These are phyloP conservation scores for Clathrospora elynae DNA, from an alignment of 2,329 filamentous ascomycete species.

Conservation along the genomic window DNA sequence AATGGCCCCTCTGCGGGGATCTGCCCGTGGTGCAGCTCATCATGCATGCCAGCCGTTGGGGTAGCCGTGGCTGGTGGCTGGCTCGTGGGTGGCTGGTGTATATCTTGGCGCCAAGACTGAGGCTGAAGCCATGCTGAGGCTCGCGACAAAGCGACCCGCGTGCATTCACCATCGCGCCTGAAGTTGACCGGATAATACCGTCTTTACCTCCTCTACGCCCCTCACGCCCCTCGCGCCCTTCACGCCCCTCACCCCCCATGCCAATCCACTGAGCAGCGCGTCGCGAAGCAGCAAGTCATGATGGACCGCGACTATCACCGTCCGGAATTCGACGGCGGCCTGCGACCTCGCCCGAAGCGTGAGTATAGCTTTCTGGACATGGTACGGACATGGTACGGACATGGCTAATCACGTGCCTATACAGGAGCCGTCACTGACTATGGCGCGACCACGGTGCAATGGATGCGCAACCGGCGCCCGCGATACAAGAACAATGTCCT, in stretches of 20 bases:
- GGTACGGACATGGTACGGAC: neutral
- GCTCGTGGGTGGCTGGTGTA: constrained; percentile 13
- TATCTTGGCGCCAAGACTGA: constrained; percentile 6
- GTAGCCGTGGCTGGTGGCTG: constrained; percentile 9
- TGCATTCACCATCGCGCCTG: no score
- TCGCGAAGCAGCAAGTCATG: constrained; percentile 12
- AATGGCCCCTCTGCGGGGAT: constrained; percentile 23
- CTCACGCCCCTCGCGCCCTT: neutral
- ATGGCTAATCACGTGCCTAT: constrained; percentile 5
- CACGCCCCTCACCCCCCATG: constrained; percentile 12
- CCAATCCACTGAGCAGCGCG: neutral
- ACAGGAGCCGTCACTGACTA: constrained; percentile 93
- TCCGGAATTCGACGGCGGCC: constrained; percentile 41
- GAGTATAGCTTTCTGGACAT: constrained; percentile 17
- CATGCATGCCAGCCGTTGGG: constrained; percentile 12
- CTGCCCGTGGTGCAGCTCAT: constrained; percentile 20
- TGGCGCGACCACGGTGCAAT: constrained; percentile 85
- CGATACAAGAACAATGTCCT: constrained; percentile 73
- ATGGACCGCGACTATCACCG: constrained; percentile 49
- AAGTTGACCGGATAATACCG: neutral
- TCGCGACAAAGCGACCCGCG: constrained; percentile 10
- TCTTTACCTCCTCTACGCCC: no score
- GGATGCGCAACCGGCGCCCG: constrained; percentile 82
- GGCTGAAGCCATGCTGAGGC: constrained; percentile 4
- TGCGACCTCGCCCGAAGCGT: constrained; percentile 46